Conservation (phyloP, 176 grass and related monocot genomes). For the Rhipidocladum racemiflorum region DNA sequence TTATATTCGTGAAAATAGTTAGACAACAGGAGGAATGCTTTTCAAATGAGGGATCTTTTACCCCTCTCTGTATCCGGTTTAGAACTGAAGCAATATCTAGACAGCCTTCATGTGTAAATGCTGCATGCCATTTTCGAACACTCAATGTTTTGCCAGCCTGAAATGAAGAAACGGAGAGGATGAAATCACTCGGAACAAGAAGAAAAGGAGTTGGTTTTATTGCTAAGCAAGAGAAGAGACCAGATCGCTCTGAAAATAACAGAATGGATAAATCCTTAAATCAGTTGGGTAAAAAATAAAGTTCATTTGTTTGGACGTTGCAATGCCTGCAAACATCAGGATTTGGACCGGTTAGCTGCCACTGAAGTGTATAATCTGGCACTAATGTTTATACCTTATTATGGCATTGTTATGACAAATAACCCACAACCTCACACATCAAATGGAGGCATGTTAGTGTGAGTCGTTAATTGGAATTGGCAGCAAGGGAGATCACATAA, state of each 20-base stretch:
- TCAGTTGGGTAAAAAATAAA: background rate
- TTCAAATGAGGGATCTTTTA: slow-evolving; percentile 26
- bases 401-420: too few relatives aligned
- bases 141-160: slow-evolving; percentile 93
- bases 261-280: background rate
- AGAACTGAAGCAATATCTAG: slow-evolving; percentile 78
- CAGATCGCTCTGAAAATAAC: background rate
- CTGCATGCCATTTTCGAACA: slow-evolving; percentile 72
- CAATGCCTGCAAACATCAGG: too few relatives aligned
- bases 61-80: slow-evolving; percentile 81
- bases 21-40: background rate
- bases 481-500: too few relatives aligned
- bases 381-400: too few relatives aligned
- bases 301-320: background rate
- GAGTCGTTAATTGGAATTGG: too few relatives aligned
- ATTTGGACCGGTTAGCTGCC: too few relatives aligned
- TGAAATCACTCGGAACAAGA: background rate
- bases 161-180: background rate
- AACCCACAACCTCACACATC: too few relatives aligned
- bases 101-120: slow-evolving; percentile 63
- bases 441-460: too few relatives aligned
- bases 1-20: background rate
- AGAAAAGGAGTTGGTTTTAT: background rate
- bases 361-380: too few relatives aligned
- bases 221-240: background rate